These are phyloP conservation scores for Tricholoma furcatifolium DNA, from an alignment of 768 basidiomycete genomes.

Conservation along the genomic window DNA sequence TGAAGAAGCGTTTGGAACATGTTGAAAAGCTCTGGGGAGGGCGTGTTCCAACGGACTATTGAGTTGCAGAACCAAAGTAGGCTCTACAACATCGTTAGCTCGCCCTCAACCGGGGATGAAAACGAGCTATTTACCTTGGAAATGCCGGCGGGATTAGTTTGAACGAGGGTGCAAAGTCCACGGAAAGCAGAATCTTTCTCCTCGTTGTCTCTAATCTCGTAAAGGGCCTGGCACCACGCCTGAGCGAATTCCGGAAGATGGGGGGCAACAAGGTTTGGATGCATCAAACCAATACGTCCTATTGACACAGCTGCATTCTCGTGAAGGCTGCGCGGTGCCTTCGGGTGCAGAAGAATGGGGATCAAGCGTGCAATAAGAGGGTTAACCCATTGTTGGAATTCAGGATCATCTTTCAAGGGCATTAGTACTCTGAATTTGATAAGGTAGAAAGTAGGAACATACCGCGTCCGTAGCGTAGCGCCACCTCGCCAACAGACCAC, in stretches of 20 bases:
- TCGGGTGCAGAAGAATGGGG: conserved; percentile 89
- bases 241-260: conserved; percentile 89
- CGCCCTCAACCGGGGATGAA: background rate
- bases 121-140: conserved; percentile 60
- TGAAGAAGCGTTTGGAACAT: conserved; percentile 92
- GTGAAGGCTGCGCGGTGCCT: conserved; percentile 89
- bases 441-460: conserved; percentile 6
- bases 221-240: conserved; percentile 95
- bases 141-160: conserved; percentile 91
- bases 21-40: conserved; percentile 84
- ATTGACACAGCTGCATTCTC: conserved; percentile 99
- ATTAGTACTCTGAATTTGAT: conserved; percentile 5
- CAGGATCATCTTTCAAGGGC: conserved; percentile 57
- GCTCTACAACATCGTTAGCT: conserved; percentile 49
- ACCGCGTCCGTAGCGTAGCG: conserved; percentile 87
- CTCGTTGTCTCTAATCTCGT: conserved; percentile 98
- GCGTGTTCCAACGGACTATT: conserved; percentile 91
- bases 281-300: conserved; percentile 92
- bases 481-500: conserved; percentile 99
- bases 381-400: conserved; percentile 91
- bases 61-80: conserved; percentile 98
- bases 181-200: conserved; percentile 99
- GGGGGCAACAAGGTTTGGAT: conserved; percentile 85
- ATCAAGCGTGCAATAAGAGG: conserved; percentile 86
- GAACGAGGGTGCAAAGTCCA: conserved; percentile 93